phyloP scores from a whole-genome alignment of 202 grass and related monocot genomes.

The Saccharum hybrid region DNA sequence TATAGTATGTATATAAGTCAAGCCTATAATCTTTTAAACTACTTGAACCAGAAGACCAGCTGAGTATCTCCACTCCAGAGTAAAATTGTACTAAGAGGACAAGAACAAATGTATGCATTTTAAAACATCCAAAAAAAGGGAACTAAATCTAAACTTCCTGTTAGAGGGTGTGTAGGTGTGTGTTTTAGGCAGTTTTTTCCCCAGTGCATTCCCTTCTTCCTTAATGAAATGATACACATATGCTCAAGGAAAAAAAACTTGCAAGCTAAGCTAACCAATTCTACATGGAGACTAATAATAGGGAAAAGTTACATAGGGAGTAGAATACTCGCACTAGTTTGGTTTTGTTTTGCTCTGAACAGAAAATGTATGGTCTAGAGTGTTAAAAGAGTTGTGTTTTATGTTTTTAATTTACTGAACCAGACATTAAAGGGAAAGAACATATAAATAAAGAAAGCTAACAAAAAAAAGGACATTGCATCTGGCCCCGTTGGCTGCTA shows the following conservation, averaged over 20 bases:
- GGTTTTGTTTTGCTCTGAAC: constrained; percentile 1
- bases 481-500: background rate
- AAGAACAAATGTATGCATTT: constrained; percentile 11
- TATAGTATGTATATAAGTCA: background rate
- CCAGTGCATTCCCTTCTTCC: too few species aligned
- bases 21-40: constrained; percentile 5
- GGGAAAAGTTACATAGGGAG: too few species aligned
- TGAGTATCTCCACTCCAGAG: background rate
- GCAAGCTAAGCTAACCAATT: background rate
- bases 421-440: background rate
- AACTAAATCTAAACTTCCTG: too few species aligned
- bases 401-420: background rate
- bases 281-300: background rate
- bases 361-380: background rate
- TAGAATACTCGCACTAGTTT: background rate
- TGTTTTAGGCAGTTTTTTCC: too few species aligned
- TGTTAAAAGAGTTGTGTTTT: background rate
- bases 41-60: constrained; percentile 15
- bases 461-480: background rate
- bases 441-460: background rate
- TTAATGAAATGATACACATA: too few species aligned
- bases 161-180: too few species aligned
- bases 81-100: constrained; percentile 23
- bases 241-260: too few species aligned
- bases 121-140: background rate